Evolutionary conservation across 2,329 filamentous ascomycete species (phyloP).

Genomic region (Tolypocladium cylindrosporum): DNA sequence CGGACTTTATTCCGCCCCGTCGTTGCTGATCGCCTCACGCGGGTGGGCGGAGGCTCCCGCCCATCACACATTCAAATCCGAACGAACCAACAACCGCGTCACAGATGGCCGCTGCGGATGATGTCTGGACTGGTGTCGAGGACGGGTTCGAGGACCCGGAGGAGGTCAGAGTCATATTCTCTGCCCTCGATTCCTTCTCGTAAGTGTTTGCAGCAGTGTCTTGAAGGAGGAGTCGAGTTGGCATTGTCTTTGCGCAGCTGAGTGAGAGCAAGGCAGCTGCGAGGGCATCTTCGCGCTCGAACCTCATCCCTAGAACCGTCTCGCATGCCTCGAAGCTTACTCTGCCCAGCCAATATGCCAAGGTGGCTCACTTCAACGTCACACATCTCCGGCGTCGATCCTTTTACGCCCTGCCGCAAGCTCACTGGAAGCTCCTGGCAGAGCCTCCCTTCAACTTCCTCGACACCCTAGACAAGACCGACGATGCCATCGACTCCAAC

Average conservation of each 20-base stretch:
- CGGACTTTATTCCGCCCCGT: not conserved
- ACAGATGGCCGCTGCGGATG: conserved; percentile 15
- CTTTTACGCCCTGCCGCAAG: conserved; percentile 80
- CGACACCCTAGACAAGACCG: conserved; percentile 66
- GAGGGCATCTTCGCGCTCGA: not conserved
- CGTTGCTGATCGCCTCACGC: not conserved
- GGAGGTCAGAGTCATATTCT: conserved; percentile 70
- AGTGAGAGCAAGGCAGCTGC: not conserved
- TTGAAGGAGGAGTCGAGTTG: not conserved
- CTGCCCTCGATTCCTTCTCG: conserved; percentile 82
- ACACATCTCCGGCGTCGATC: conserved; percentile 85
- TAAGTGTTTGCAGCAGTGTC: conserved; percentile 35
- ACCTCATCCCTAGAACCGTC: not conserved
- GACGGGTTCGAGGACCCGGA: conserved; percentile 64
- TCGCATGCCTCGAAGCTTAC: not conserved
- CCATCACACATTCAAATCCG: not conserved
- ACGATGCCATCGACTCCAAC: conserved; percentile 83
- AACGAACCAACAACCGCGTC: not conserved
- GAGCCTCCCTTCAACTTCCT: conserved; percentile 74
- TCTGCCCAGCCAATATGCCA: conserved; percentile 63
- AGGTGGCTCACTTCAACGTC: conserved; percentile 76
- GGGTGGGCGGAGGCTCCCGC: not conserved
- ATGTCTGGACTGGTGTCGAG: conserved; percentile 51
- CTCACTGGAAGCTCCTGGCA: conserved; percentile 76
- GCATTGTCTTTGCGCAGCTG: not conserved